Evolutionary conservation across 1,139 yeast species (phyloP), one percentile per base, ranked within the genome.

Genomic region (Arxiozyma slooffiae): DNA sequence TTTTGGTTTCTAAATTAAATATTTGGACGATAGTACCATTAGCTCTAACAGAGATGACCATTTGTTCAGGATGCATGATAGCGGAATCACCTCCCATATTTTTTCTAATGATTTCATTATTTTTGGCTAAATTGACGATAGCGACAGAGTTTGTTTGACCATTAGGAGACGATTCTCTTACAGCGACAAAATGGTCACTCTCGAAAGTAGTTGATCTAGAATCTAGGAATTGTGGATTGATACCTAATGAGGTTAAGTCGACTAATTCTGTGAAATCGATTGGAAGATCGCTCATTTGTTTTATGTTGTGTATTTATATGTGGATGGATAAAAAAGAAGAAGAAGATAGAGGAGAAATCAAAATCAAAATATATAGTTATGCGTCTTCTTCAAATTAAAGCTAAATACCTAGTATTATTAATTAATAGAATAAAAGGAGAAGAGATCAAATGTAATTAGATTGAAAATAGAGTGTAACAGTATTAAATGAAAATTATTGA

Each of bases 41-140:
- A 46, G 98, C 97, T 66, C 97, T 79, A 58, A 94, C 79, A 22
- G 96, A 89, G 61, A 94, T 90, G 58, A 92, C 90, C 70, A 82
- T 80, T 68, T 88, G 84, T 30, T 73, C 67, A 18, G 98, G 97
- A 69, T 90, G 96, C 95, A 94, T 84, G 66, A 94, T 92, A 48
- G 97, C 97, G 57, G 90, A 86, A 71, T 94, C 99, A 47, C 98
- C 99, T 51, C 88, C 80, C 96, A 94, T 94, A 68, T 86, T 85
- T 72, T 94, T 90, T 64, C 95, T 81, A 34, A 81, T 80, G 59
- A 87, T 82, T 60, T 81, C 78, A 66, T 81, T 80, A 72, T 81
- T 82, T 50, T 87, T 82, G 57, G 80, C 76, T 66, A 92, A 77
- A 67, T 92, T 92, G 57, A 94, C 80, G 61, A 94, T 92, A 48